Evolutionary conservation across 2,329 filamentous ascomycete species (phyloP), one percentile per base, ranked within the genome.

Genomic region (Epichloe typhina): DNA sequence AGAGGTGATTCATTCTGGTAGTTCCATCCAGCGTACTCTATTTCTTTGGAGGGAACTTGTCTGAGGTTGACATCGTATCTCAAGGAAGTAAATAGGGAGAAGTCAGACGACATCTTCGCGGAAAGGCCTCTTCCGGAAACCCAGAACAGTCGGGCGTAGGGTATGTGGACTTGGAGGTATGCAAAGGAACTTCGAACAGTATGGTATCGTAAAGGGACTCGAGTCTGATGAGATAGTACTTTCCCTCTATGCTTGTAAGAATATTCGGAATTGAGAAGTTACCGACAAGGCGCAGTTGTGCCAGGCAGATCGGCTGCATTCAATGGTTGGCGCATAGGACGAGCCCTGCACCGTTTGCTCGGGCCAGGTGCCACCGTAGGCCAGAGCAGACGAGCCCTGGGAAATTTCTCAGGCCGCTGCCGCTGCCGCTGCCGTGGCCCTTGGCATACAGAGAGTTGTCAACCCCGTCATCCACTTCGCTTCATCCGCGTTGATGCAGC

Each of bases 81-180:
- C 51, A 89, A 70, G 1, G 86, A 84, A 3, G 83, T 84, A 61
- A 87, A 84, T 35, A 90, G 69, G 46, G 74, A 68, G 57, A 88
- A 85, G 2, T 68, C 60, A 15, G 67, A 61, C 12, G 63, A 56
- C 68, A 71, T 71, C 3, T 36, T 58, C 50, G 38, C 9, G 35
- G 26, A 38, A 6, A 21, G 39, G 7, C 11, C 8, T 41, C 5
- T 31, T 31, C 26, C 8, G 8, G 9, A 17, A 8, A 17, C 17
- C 12, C 36, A 31, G 36, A 31, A 47, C 13, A 21, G 37, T 7
- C 15, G n/a, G 13, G 33, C 13, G 11, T 6, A 8, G 13, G 9
- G 40, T 47, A 23, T 17, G 45, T 11, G 13, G 2, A 12, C 12
- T 31, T 31, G 9, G 3, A 11, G 26, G 26, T 31, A 11, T 31